Base-by-base conservation (phyloP, 2,329 filamentous ascomycete species). In the Paracamarosporium sp. region DNA sequence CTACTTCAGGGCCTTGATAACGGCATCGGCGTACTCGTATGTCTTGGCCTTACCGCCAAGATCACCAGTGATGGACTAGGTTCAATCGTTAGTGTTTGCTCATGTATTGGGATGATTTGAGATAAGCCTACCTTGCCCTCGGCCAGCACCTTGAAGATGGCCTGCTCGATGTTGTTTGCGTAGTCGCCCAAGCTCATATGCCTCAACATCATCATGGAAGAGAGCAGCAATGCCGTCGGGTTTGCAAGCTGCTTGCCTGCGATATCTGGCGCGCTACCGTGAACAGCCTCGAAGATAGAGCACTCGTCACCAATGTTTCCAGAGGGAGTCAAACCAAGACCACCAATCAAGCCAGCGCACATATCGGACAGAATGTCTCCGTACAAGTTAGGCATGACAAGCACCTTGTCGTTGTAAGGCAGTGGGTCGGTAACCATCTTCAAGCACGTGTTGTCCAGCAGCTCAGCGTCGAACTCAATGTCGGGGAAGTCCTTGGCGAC, bases 311-410 rank as follows among this genome's bases (percentile, higher is more conserved):
- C 95, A 76, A 97, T 98, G 88, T 99, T 99, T 76, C 94, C 95
- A 36, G 94, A 98, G 66, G 95, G 95, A 36, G 95, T 97, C 51
- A 99, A 88, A 79, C 95, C 95, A 65, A 99, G 90, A 81, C 95
- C 95, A 78, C 95, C 95, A 74, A 99, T 98, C 70, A 99, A 86
- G 83, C 95, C 95, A 73, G 95, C 95, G 85, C 95, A 98, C 92
- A 98, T 97, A 81, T 99, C 95, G 75, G 94, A 98, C 67, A 99
- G 88, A 86, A 99, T 99, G 83, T 98, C 95, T 81, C 95, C 95
- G 85, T 98, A 99, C 73, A 98, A 86, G 86, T 99, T 99, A 80
- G 95, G 95, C 84, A 89, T 90, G 81, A 99, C 95, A 56, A 99
- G 88, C 58, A 99, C 93, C 87, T 97, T 97, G 88, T 97, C 94